Percentiles rank a stretch among this genome's conserved stretches.
Evolutionary conservation across 2,329 filamentous ascomycete species (phyloP).

Genomic region (Penicillium sclerotiorum): DNA sequence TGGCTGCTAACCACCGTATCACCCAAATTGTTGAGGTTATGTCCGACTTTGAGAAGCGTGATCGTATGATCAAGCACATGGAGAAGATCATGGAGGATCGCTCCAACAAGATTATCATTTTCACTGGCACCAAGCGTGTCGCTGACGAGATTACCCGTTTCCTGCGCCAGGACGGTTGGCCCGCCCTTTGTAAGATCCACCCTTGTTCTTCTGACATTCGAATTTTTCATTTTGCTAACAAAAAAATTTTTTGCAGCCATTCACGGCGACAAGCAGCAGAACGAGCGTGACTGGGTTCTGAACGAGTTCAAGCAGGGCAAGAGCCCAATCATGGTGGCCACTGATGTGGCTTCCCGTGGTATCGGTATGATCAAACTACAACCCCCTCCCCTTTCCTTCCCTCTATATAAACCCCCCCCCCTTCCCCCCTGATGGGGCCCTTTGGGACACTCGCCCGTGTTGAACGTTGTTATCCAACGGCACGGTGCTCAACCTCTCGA

Average conservation of each 20-base stretch:
- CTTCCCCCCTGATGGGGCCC: slow-evolving; percentile 32
- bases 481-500: slow-evolving; percentile 82
- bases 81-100: slow-evolving; percentile 98
- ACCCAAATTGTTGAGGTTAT: slow-evolving; percentile 97
- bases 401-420: slow-evolving; percentile 30
- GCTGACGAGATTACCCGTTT: slow-evolving; percentile 97
- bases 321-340: slow-evolving; percentile 99
- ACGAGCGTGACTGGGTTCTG: slow-evolving; percentile 98
- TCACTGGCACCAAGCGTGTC: slow-evolving; percentile 83
- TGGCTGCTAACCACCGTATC: slow-evolving; percentile 96
- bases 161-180: slow-evolving; percentile 97
- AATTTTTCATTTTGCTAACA: slow-evolving; percentile 39
- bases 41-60: slow-evolving; percentile 95
- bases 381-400: slow-evolving; percentile 45
- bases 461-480: slow-evolving; percentile 61
- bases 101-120: slow-evolving; percentile 92
- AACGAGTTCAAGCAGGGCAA: slow-evolving; percentile 99
- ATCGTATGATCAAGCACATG: slow-evolving; percentile 94
- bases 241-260: slow-evolving; percentile 66
- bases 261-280: slow-evolving; percentile 98
- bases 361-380: slow-evolving; percentile 90
- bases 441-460: slow-evolving; percentile 48
- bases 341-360: slow-evolving; percentile 99
- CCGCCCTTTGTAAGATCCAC: slow-evolving; percentile 77
- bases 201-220: slow-evolving; percentile 22